Base-by-base conservation (phyloP, 1,139 yeast genomes). In the Candida dubliniensis region DNA sequence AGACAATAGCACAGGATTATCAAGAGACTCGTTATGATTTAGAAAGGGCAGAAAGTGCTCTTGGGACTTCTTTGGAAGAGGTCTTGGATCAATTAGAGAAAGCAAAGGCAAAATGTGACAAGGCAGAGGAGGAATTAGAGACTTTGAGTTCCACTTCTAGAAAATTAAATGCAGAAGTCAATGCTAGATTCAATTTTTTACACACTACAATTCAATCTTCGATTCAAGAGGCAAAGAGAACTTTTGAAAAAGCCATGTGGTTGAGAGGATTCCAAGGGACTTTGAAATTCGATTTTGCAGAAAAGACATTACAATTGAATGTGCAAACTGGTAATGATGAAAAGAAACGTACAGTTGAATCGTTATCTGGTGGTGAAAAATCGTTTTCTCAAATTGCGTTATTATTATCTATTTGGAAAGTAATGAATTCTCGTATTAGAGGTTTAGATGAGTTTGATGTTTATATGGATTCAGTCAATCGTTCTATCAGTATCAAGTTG, bases 381-480 rank as follows among this genome's bases (percentile, higher is more conserved):
- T 89, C 97, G 1, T 93, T 87, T 60, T 82, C 96, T 0, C 99
- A 95, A 60, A 84, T 93, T 52, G 88, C 97, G 0, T 74, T 95
- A 46, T 68, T 95, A 42, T 73, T 91, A 48, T 87, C 98, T 0
- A 87, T 95, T 37, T 95, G 99, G 99, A 82, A 82, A 50, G 84
- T 89, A 24, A 90, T 93, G 96, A 82, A 86, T 47, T 84, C 96
- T 0, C 80, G 85, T 47, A 77, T 95, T 18, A 77, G 96, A 48
- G 98, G 97, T 0, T 69, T 95, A 47, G 99, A 95, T 65, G 99
- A 95, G 63, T 95, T 93, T 62, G 99, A 95, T 67, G 99, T 95
- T 27, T 95, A 85, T 57, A 93, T 95, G 99, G 99, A 95, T 63
- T 89, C 91, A 39, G 88, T 89, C 25, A 91, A 91, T 58, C 77